Evolutionary conservation across 768 basidiomycete genomes (phyloP).

Genomic region (Leccinum variicolor): DNA sequence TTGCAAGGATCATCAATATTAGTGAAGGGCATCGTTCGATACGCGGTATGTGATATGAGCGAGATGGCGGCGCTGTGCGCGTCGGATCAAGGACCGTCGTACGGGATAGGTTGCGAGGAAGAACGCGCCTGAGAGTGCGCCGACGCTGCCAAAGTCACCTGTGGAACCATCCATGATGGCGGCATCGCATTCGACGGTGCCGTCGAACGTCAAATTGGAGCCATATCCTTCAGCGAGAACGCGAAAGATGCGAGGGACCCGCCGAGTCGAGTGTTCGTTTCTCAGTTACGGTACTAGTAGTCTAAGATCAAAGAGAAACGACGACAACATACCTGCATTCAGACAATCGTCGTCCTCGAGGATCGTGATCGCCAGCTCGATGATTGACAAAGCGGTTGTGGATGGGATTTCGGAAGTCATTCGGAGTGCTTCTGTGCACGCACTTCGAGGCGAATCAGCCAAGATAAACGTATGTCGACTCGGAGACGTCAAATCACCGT

Average conservation of each 20-base stretch:
- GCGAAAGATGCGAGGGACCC: neutral
- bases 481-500: slow-evolving; percentile 40
- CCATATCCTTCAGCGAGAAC: slow-evolving; percentile 51
- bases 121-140: slow-evolving; percentile 61
- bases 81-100: neutral
- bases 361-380: slow-evolving; percentile 50
- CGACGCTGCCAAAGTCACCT: slow-evolving; percentile 65
- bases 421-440: slow-evolving; percentile 46
- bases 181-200: slow-evolving; percentile 80
- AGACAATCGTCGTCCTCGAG: slow-evolving; percentile 67
- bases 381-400: slow-evolving; percentile 40
- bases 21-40: neutral
- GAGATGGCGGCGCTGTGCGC: neutral
- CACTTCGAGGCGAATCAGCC: slow-evolving; percentile 34
- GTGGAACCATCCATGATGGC: slow-evolving; percentile 57
- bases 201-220: slow-evolving; percentile 73
- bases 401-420: slow-evolving; percentile 8
- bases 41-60: neutral
- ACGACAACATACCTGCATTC: slow-evolving; percentile 58
- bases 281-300: neutral
- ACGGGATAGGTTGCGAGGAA: neutral
- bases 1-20: neutral
- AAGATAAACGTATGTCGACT: neutral
- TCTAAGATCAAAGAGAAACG: neutral
- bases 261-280: neutral